Percentiles rank a stretch among this genome's conserved stretches.
These are phyloP conservation scores for Ophiosphaerella narmari DNA, from an alignment of 2,329 filamentous ascomycete genomes.

Conservation along the genomic window DNA sequence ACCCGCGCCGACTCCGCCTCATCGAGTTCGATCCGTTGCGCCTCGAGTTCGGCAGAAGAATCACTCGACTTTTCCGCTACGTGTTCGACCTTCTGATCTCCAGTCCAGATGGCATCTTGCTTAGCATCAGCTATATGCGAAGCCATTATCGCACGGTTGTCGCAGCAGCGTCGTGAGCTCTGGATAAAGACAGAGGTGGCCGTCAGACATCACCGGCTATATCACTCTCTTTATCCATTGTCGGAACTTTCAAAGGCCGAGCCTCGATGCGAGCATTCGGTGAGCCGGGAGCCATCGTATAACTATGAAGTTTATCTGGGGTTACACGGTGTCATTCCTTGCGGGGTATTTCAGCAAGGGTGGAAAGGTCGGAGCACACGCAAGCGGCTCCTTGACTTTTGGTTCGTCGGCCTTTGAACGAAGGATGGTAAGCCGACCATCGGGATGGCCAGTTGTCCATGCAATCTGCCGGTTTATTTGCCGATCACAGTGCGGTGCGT, in stretches of 20 bases:
- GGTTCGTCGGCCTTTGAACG: neutral
- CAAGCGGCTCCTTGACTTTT: neutral
- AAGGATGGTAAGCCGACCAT: no score
- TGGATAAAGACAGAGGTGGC: neutral
- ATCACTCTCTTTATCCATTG: constrained; percentile 9
- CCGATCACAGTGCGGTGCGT: neutral
- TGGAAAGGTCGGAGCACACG: constrained; percentile 3
- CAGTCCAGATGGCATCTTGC: constrained; percentile 5
- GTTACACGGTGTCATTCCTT: constrained; percentile 13
- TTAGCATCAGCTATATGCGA: constrained; percentile 23
- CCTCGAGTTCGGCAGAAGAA: constrained; percentile 32
- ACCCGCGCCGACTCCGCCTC: constrained; percentile 37
- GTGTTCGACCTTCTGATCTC: constrained; percentile 27
- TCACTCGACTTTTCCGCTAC: constrained; percentile 30
- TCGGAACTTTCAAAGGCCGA: constrained; percentile 20
- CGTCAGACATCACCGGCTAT: constrained; percentile 1
- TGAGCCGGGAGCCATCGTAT: constrained; percentile 7
- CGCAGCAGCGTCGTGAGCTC: neutral
- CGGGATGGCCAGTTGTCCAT: no score
- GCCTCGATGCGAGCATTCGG: constrained; percentile 6
- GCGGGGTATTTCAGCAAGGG: constrained; percentile 24
- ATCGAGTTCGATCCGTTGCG: constrained; percentile 26
- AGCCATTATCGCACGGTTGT: constrained; percentile 2
- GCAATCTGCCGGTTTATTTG: neutral
- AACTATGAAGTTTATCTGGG: constrained; percentile 14